Percentiles rank a stretch among this genome's conserved stretches.
Evolutionary conservation across 2,329 filamentous ascomycete species (phyloP).

Genomic region (Venturia aucupariae): DNA sequence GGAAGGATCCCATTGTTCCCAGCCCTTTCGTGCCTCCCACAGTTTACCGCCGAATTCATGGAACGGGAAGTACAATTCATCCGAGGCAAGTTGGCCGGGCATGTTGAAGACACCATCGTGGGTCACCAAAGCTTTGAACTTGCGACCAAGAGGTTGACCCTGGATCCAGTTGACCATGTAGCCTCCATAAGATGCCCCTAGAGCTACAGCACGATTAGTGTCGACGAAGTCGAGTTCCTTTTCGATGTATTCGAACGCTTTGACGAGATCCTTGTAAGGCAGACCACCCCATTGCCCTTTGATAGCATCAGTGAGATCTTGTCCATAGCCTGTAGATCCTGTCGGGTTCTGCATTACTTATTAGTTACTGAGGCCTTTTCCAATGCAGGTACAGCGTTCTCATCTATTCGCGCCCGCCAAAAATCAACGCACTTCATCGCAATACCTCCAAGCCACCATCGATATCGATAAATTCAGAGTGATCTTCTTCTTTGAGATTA

Average conservation of each 20-base stretch:
- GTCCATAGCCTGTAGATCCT: constrained; percentile 73
- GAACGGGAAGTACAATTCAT: constrained; percentile 44
- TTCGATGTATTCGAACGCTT: constrained; percentile 65
- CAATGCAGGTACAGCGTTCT: too few relatives aligned
- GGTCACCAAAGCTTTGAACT: constrained; percentile 80
- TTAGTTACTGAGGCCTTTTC: not conserved
- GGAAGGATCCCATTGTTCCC: constrained; percentile 50
- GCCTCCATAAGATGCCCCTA: constrained; percentile 50
- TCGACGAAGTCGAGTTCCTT: constrained; percentile 60
- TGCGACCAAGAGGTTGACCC: constrained; percentile 69
- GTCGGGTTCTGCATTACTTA: constrained; percentile 54
- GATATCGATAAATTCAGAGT: too few relatives aligned
- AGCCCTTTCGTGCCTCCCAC: constrained; percentile 35
- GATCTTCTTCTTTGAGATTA: too few relatives aligned
- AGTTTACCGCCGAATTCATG: constrained; percentile 32
- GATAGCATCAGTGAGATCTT: constrained; percentile 68
- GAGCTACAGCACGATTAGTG: constrained; percentile 57
- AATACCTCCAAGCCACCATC: too few relatives aligned
- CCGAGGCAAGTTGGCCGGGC: constrained; percentile 39
- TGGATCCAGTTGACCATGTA: constrained; percentile 72
- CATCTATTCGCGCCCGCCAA: too few relatives aligned
- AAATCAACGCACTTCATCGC: too few relatives aligned
- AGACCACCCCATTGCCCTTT: constrained; percentile 72
- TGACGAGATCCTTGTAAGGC: constrained; percentile 74
- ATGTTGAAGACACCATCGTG: constrained; percentile 77